Evolutionary conservation across 306 rosid genomes (phyloP), one percentile per base, ranked within the genome.

Genomic region (Fragaria nilgerrensis): DNA sequence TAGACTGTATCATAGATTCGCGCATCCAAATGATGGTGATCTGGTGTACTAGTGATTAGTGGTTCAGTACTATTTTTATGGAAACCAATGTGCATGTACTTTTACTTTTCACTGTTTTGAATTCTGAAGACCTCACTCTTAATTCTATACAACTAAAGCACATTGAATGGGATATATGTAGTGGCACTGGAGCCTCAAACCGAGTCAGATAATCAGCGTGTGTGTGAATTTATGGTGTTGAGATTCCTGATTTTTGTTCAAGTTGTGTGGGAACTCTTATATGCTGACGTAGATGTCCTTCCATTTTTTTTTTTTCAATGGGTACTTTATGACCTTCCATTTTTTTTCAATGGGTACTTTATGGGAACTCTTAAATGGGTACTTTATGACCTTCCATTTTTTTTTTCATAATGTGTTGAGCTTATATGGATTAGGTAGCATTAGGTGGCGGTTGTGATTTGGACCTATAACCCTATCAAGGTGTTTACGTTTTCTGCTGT

Each of bases 61-160:
- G 20, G 69, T 41, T 22, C 8, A n/a, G 20, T 44, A 5, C 29
- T 75, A 39, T 61, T 44, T 41, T 61, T 75, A 34, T 15, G 27
- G 43, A 22, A 59, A 61, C 32, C 13, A 17, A 43, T 59, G 15
- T 27, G 44, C 45, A 61, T 59, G 16, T 73, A 56, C 4, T 14
- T 73, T 7, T 72, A 3, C 36, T 32, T 32, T 59, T 11, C 14
- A 62, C 43, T 36, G 22, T 14, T 73, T 22, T 73, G 36, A 36
- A 36, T 73, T 50, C 7, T n/a, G 52, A 37, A 37, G 39, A 73
- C 77, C 73, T 55, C 34, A 22, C 67, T 55, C 37, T 14, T 69
- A 69, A 17, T 48, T 56, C 23, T 58, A 25, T 15, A 23, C 3
- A 37, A 56, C 52, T 56, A 15, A 19, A 73, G 19, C 32, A 11